These are phyloP conservation scores for Ogataea henricii DNA, from an alignment of 805 yeast species.

Conservation along the genomic window DNA sequence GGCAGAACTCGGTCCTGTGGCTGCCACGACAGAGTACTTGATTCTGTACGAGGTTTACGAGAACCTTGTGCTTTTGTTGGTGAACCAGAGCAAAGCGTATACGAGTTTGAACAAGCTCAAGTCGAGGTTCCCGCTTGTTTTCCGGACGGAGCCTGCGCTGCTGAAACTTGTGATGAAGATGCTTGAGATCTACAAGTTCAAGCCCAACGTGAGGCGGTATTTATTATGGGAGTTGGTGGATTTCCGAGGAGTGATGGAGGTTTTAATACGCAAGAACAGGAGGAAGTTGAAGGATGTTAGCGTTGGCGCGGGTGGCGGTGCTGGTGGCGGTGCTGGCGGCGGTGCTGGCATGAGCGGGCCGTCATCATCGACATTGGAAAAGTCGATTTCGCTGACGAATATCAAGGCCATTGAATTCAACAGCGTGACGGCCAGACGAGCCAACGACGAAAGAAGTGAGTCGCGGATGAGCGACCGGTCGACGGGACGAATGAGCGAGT, in stretches of 20 bases:
- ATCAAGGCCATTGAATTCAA: conserved; percentile 11
- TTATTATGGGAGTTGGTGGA: conserved; percentile 62
- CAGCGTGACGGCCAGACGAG: conserved; percentile 3
- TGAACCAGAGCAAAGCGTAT: conserved; percentile 32
- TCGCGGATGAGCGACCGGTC: neutral
- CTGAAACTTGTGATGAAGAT: conserved; percentile 53
- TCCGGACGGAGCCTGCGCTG: conserved; percentile 54
- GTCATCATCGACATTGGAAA: neutral
- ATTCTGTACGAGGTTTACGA: conserved; percentile 30
- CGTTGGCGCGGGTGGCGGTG: conserved; percentile 6
- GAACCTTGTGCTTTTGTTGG: conserved; percentile 31
- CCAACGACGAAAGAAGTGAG: neutral
- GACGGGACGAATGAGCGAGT: neutral
- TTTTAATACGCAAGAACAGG: conserved; percentile 48
- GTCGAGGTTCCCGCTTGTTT: conserved; percentile 48
- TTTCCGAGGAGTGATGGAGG: conserved; percentile 53
- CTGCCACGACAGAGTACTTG: conserved; percentile 23
- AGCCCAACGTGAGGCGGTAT: conserved; percentile 62
- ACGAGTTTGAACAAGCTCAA: conserved; percentile 52
- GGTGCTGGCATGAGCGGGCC: neutral
- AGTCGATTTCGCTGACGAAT: conserved; percentile 9
- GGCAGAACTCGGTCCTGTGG: conserved; percentile 32
- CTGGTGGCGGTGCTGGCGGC: conserved; percentile 2
- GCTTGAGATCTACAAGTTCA: conserved; percentile 59
- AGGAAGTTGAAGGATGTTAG: conserved; percentile 19